Base-by-base conservation (phyloP, 805 yeast genomes). In the Barnettozyma populi region DNA sequence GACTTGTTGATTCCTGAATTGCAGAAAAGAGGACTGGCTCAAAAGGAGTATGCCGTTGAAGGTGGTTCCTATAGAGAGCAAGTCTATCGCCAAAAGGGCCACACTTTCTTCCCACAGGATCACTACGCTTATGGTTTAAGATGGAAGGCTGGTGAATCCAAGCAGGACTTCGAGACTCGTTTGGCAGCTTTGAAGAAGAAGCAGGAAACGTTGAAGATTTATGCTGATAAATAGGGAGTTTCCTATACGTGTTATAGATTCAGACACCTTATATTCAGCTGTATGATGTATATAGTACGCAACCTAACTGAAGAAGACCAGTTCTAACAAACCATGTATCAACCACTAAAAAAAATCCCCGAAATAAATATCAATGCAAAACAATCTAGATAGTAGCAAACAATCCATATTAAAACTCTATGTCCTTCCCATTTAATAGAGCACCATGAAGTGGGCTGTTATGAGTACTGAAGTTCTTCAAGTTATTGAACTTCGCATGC, bases 1-100 rank as follows among this genome's bases (percentile, higher is more conserved):
- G 69, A 71, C 21, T 52, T 52, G 18, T 56, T 71, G 48, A 54
- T 70, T 35, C 74, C 74, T 8, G 73, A 65, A 45, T 57, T 70
- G 34, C 67, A 63, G 49, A 53, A 50, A 19, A 58, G 72, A 48
- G 73, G 72, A 2, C 57, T 65, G 20, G 65, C 63, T 16, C 67
- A 71, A 65, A 59, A 64, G 40, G 59, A 55, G 5, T 55, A 55
- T 29, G 46, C 49, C 13, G 55, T 50, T n/a, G 53, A 49, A 36
- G 48, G 73, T 37, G 61, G 66, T 8, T 63, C 73, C 13, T 63
- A 64, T 36, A 62, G 75, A 58, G 73, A 70, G 45, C 55, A 55
- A 36, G 55, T 70, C 5, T 57, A 54, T 29, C 46, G 55, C 13
- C 29, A 31, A 10, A 47, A 53, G 37, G 63, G 57, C 11, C 59